Base-by-base conservation (phyloP, 768 basidiomycete genomes). In the Tephrocybe sp. region DNA sequence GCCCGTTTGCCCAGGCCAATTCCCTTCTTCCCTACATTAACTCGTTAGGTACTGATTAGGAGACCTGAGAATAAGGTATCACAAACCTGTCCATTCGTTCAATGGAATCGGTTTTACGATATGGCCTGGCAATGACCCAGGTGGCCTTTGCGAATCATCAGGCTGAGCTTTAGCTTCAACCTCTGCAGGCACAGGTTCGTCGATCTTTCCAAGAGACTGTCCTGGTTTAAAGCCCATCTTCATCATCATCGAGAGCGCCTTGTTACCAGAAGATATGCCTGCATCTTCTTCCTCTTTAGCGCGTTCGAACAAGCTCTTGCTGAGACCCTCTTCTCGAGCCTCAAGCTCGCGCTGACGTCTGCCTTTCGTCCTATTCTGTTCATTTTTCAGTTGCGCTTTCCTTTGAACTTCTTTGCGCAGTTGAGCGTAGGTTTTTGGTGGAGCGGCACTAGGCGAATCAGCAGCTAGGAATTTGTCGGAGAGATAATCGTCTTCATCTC, bases 201-300 rank as follows among this genome's bases (percentile, higher is more conserved):
- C 68, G 8, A 64, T 44, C 60, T 68, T 74, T 15, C 91, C 90
- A 24, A 93, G 75, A 12, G 88, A 75, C 64, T 92, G 83, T 13
- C 92, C 92, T 2, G 88, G 83, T 69, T 86, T 87, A 72, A 90
- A 94, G 1, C 92, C 92, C 92, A 93, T 93, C 70, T 89, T 92
- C 79, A 88, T 83, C 92, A 94, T 94, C 73, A 94, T 92, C 13
- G 80, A 78, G 46, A 93, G 71, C 7, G 91, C 92, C 64, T 92
- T 93, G 71, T 80, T 92, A 35, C 78, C 74, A 44, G 72, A 66
- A 34, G 71, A 69, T 18, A 73, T 60, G 5, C 79, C 83, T 37
- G 69, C 72, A 51, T 76, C 76, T 53, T 80, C 77, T 36, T 82
- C 79, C 60, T 89, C 86, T 63, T 79, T 75, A 19, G 86, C 87